These are phyloP conservation scores for Priceomyces haplophilus DNA, from an alignment of 805 yeast genomes.

Conservation along the genomic window DNA sequence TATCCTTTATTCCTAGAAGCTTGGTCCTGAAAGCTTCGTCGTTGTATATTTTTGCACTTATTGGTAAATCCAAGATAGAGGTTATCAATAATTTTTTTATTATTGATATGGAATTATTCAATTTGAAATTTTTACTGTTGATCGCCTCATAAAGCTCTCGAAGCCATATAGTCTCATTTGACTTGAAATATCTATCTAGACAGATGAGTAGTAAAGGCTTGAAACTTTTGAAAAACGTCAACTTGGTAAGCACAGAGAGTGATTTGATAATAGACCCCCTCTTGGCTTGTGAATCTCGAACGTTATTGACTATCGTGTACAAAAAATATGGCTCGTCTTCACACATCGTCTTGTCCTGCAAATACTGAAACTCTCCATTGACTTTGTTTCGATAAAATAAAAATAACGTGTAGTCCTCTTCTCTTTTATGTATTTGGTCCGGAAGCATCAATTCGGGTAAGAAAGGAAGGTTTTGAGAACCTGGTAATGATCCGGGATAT, in stretches of 20 bases:
- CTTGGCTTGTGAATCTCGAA: slow-evolving; percentile 41
- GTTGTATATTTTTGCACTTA: slow-evolving; percentile 38
- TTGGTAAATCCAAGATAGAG: slow-evolving; percentile 41
- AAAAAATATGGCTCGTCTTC: slow-evolving; percentile 48
- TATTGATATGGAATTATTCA: slow-evolving; percentile 23
- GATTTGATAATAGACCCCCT: slow-evolving; percentile 63
- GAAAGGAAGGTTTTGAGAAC: slow-evolving; percentile 31
- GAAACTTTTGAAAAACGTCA: slow-evolving; percentile 52
- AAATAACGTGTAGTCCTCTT: slow-evolving; percentile 58
- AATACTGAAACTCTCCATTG: slow-evolving; percentile 39
- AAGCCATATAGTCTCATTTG: slow-evolving; percentile 18
- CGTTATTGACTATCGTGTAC: slow-evolving; percentile 51
- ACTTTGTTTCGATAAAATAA: slow-evolving; percentile 45
- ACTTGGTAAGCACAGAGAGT: slow-evolving; percentile 54
- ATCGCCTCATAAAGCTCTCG: slow-evolving; percentile 29
- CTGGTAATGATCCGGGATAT: slow-evolving; percentile 32
- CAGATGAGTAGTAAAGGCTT: slow-evolving; percentile 56
- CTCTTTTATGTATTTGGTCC: slow-evolving; percentile 53
- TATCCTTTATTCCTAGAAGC: slow-evolving; percentile 27
- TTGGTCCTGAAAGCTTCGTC: slow-evolving; percentile 38
- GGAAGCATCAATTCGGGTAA: slow-evolving; percentile 62
- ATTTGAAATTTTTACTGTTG: slow-evolving; percentile 28
- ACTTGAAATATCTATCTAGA: slow-evolving; percentile 44
- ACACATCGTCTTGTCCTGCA: slow-evolving; percentile 28
- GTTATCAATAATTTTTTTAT: slow-evolving; percentile 39